Percentiles rank a stretch among this genome's conserved stretches.
phyloP scores from a whole-genome alignment of 495 filamentous ascomycete species.

The Penicillium turbatum region DNA sequence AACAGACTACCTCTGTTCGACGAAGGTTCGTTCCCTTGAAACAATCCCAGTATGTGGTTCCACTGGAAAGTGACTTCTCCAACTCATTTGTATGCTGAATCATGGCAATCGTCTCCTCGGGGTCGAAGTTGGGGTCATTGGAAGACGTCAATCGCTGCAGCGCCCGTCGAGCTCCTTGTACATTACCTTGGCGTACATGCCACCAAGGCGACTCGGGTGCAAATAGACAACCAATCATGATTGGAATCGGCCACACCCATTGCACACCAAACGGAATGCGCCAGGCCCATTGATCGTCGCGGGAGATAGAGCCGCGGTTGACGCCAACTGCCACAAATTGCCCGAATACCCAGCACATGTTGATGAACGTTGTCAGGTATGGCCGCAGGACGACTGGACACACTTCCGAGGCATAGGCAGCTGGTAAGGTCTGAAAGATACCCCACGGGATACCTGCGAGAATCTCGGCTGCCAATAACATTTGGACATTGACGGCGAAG shows the following conservation, averaged over 20 bases:
- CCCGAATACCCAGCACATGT: constrained; percentile 70
- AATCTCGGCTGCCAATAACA: constrained; percentile 62
- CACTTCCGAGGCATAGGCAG: constrained; percentile 70
- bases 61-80: constrained; percentile 55
- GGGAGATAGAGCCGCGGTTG: constrained; percentile 50
- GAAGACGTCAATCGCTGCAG: constrained; percentile 55
- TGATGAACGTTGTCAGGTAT: constrained; percentile 68
- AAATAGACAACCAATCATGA: constrained; percentile 57
- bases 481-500: constrained; percentile 57
- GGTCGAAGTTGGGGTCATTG: constrained; percentile 51
- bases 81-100: constrained; percentile 68
- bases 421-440: constrained; percentile 66
- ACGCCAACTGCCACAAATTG: constrained; percentile 65
- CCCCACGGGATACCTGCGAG: constrained; percentile 72
- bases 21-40: constrained; percentile 64
- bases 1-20: constrained; percentile 63
- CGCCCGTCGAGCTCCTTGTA: constrained; percentile 56
- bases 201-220: constrained; percentile 74
- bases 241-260: constrained; percentile 70
- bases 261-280: constrained; percentile 62
- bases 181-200: constrained; percentile 60
- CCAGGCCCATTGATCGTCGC: constrained; percentile 53
- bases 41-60: constrained; percentile 61
- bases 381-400: constrained; percentile 62
- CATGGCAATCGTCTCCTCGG: constrained; percentile 66